Evolutionary conservation across 2,329 filamentous ascomycete species (phyloP), one percentile per base, ranked within the genome.

Genomic region (Tolypocladium ophioglossoides): DNA sequence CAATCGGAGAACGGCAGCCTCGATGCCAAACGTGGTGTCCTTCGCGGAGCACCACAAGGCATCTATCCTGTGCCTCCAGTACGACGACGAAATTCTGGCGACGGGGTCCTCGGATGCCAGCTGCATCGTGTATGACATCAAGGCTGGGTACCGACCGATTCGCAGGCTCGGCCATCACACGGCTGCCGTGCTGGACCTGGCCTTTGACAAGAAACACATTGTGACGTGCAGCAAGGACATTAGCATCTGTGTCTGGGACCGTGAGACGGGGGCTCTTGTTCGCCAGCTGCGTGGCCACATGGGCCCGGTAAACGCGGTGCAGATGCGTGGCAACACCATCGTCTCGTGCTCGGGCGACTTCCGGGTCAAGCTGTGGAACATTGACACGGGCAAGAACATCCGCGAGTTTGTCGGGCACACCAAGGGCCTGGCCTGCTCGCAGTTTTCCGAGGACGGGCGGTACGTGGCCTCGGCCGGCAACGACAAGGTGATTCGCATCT

Each of bases 201-300:
- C 90, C 59, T 92, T 99, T 60, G 91, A 99, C 67, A 83, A 90
- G 59, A 85, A 86, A 62, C 87, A 95, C 71, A 96, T 99, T 63
- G 87, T 97, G 51, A 96, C 92, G 6, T 99, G 94, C 76, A 96
- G 90, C 68, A 99, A 99, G 72, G 94, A 99, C 71, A 84, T 86
- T 41, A 91, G 82, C 58, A 95, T 99, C 66, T 95, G 91, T 66
- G 85, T 99, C 27, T 97, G 92, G 92, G 89, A 96, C 65, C 88
- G 94, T 48, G 74, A 81, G 54, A 94, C 89, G 0, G 89, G 90
- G 38, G 73, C 75, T 11, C 77, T 95, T 49, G 71, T 95, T 50
- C 89, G 88, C 64, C 87, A 89, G 63, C 80, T 99, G 50, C 80
- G 82, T 38, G 94, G 92, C 9, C 94, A 99, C 70, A 79, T 83